A percentile compares a stretch with the other conserved stretches of the same genome.
Evolutionary conservation across 768 basidiomycete species (phyloP).

Genomic region (Russula foetens): DNA sequence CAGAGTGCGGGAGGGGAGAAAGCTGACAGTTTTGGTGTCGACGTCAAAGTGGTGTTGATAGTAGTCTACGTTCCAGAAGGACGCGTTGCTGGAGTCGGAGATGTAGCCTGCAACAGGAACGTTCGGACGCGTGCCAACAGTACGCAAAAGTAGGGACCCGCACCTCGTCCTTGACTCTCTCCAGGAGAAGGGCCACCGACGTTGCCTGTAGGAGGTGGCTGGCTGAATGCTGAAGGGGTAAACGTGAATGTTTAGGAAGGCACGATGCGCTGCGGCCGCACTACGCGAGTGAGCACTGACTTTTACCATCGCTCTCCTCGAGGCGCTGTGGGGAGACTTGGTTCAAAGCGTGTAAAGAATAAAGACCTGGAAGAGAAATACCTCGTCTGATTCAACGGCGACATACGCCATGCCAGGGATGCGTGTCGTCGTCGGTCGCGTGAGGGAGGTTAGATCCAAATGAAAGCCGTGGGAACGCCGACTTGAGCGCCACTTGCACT

Average conservation of each 20-base stretch:
- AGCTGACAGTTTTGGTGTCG: conserved; percentile 62
- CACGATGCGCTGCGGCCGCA: no score
- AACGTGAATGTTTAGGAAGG: not conserved
- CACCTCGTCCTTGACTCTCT: conserved; percentile 11
- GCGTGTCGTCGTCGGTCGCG: not conserved
- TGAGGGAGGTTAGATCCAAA: not conserved
- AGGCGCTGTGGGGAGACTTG: conserved; percentile 32
- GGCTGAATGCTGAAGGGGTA: conserved; percentile 1
- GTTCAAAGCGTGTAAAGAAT: not conserved
- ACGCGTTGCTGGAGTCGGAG: conserved; percentile 41
- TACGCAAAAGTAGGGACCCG: not conserved
- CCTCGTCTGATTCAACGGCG: conserved; percentile 63
- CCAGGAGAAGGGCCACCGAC: not conserved
- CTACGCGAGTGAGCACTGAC: not conserved
- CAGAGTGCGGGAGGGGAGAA: not conserved
- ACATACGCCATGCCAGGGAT: conserved; percentile 53
- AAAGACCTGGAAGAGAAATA: conserved; percentile 22
- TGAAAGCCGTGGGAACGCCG: conserved; percentile 4
- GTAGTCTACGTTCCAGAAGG: conserved; percentile 71
- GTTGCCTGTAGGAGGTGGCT: conserved; percentile 6
- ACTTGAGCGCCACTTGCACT: not conserved
- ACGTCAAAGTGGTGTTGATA: conserved; percentile 87
- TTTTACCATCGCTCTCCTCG: conserved; percentile 34
- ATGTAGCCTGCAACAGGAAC: conserved; percentile 48
- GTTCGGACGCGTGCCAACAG: not conserved